Evolutionary conservation across 2,329 filamentous ascomycete genomes (phyloP).

Genomic region (Didymella keratinophila): DNA sequence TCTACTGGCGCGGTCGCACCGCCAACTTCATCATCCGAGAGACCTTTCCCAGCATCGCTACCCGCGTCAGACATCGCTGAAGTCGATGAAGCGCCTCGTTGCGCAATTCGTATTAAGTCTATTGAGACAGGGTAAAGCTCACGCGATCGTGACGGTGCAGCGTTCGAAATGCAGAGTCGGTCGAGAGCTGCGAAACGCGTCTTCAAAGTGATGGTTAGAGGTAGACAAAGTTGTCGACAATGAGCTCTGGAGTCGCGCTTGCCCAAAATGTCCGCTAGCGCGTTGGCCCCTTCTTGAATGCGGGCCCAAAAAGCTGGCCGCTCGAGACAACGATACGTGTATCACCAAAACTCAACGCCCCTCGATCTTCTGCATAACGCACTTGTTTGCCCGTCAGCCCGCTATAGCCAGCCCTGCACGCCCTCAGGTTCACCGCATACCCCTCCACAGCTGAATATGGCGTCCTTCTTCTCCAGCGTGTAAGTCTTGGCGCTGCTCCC

Average conservation of each 20-base stretch:
- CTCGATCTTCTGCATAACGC: slow-evolving; percentile 33
- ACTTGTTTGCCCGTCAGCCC: slow-evolving; percentile 24
- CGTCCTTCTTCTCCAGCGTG: slow-evolving; percentile 55
- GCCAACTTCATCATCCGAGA: slow-evolving; percentile 48
- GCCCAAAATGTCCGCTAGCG: slow-evolving; percentile 33
- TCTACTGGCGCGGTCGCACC: slow-evolving; percentile 43
- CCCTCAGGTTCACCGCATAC: slow-evolving; percentile 17
- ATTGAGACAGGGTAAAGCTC: not conserved
- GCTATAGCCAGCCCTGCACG: slow-evolving; percentile 14
- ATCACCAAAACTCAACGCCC: slow-evolving; percentile 41
- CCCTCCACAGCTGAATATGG: slow-evolving; percentile 38
- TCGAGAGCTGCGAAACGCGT: slow-evolving; percentile 14
- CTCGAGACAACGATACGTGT: slow-evolving; percentile 36
- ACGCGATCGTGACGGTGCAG: not conserved
- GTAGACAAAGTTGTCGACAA: slow-evolving; percentile 34
- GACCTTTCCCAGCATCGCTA: slow-evolving; percentile 23
- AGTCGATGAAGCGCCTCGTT: slow-evolving; percentile 8
- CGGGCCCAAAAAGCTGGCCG: slow-evolving; percentile 37
- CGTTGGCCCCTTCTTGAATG: slow-evolving; percentile 41
- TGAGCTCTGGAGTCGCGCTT: slow-evolving; percentile 31
- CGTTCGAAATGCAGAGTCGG: slow-evolving; percentile 1
- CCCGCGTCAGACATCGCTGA: slow-evolving; percentile 49
- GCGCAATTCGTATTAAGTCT: slow-evolving; percentile 7
- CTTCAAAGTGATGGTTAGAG: slow-evolving; percentile 14
- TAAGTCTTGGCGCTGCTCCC: slow-evolving; percentile 50